Evolutionary conservation across 371 early-diverging fungal genomes (phyloP).

Genomic region (Ordospora pajunii): DNA sequence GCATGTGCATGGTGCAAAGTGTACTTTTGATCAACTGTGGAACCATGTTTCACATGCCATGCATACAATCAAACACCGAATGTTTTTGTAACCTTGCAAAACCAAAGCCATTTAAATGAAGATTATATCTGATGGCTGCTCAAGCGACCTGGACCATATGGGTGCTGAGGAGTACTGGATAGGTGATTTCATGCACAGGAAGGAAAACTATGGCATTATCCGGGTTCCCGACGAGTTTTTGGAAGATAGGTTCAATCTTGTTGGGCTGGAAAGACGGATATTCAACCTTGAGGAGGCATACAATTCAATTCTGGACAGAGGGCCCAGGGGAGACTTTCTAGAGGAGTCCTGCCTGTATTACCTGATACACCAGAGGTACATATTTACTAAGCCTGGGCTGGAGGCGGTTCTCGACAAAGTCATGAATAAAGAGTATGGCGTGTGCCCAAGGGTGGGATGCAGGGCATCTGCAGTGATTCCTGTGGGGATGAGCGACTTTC

Average conservation of each 20-base stretch:
- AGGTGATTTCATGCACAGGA: constrained; percentile 45
- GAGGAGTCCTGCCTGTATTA: constrained; percentile 63
- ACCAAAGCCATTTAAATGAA: not conserved
- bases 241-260: constrained; percentile 76
- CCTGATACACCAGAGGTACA: constrained; percentile 65
- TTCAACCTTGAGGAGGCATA: constrained; percentile 71
- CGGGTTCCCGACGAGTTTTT: constrained; percentile 53
- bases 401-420: constrained; percentile 68
- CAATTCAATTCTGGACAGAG: constrained; percentile 66
- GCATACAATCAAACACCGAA: not conserved
- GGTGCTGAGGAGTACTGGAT: constrained; percentile 49
- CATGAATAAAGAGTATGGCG: constrained; percentile 74
- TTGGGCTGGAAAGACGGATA: constrained; percentile 70
- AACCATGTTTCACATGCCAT: constrained; percentile 2
- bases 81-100: not conserved
- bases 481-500: constrained; percentile 71
- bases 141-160: not conserved
- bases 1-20: too few relatives aligned
- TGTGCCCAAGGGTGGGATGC: constrained; percentile 82
- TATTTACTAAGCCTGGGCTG: constrained; percentile 63
- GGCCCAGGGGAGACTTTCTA: not conserved
- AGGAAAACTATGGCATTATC: constrained; percentile 41
- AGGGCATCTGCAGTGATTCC: constrained; percentile 70
- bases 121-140: constrained; percentile 9
- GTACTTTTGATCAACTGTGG: not conserved